Conservation (phyloP, 176 grass and related monocot genomes). For the Musa schizocarpa region DNA sequence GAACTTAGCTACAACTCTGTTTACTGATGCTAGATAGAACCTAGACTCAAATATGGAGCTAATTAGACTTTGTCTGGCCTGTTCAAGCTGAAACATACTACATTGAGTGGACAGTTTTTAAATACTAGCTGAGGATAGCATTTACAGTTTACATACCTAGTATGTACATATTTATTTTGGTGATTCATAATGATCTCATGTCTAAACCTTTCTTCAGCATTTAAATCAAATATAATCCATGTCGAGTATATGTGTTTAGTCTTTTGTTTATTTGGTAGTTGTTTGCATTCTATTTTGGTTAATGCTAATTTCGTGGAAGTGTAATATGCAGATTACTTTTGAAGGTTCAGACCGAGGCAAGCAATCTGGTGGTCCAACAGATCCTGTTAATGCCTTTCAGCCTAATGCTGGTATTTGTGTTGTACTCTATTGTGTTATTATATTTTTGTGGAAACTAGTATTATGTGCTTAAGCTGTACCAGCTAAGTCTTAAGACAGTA, state of each 20-base stretch:
- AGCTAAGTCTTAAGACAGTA: neutral
- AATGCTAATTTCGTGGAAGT: slow-evolving; percentile 1
- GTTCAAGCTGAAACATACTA: neutral
- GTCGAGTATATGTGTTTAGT: no score
- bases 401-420: slow-evolving; percentile 31
- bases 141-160: neutral
- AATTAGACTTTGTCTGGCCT: neutral
- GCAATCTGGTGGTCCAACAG: neutral
- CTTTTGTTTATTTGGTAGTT: neutral
- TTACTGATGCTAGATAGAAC: neutral
- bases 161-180: neutral
- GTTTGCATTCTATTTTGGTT: neutral
- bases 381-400: slow-evolving; percentile 29
- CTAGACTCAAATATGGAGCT: neutral
- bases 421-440: neutral
- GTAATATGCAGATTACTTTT: slow-evolving; percentile 30
- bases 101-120: neutral
- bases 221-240: no score
- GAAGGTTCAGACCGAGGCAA: slow-evolving; percentile 14
- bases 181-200: neutral
- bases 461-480: neutral
- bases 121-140: neutral
- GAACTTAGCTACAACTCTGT: neutral
- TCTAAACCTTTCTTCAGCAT: no score
- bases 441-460: slow-evolving; percentile 1